These are phyloP conservation scores for Aspergillus persii DNA, from an alignment of 2,329 filamentous ascomycete species.

Conservation along the genomic window DNA sequence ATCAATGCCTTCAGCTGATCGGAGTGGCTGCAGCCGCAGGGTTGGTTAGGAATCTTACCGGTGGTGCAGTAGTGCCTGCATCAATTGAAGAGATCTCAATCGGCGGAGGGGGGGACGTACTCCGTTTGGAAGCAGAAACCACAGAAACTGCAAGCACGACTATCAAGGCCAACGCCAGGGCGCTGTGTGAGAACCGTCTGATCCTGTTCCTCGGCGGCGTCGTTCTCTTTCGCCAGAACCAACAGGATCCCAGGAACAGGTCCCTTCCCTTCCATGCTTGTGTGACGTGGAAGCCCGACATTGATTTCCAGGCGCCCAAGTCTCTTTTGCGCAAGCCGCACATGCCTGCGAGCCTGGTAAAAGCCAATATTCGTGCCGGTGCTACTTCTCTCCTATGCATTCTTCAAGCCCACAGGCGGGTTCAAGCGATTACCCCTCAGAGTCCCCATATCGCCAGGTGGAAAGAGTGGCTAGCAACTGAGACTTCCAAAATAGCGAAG, in stretches of 20 bases:
- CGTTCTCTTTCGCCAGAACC: background rate
- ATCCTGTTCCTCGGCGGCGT: too few species aligned
- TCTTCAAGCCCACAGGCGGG: background rate
- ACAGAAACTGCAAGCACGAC: too few species aligned
- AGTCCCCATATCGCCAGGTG: background rate
- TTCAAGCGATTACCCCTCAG: background rate
- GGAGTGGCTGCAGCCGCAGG: slow-evolving; percentile 11
- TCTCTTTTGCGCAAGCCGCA: background rate
- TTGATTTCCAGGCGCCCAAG: background rate
- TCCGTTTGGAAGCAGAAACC: too few species aligned
- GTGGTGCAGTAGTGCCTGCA: slow-evolving; percentile 1
- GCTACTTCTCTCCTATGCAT: background rate
- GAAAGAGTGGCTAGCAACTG: background rate
- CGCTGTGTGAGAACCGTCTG: too few species aligned
- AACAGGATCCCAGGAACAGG: background rate
- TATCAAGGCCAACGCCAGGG: too few species aligned
- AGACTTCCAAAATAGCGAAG: background rate
- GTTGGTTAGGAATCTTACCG: background rate
- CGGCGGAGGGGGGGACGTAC: background rate
- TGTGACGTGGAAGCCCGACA: background rate
- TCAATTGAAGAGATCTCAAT: slow-evolving; percentile 5
- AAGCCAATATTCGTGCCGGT: background rate
- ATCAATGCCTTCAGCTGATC: slow-evolving; percentile 16
- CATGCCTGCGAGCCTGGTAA: background rate
- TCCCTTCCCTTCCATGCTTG: too few species aligned